These are phyloP conservation scores for Neurospora sp. DNA, from an alignment of 495 filamentous ascomycete species.

Conservation along the genomic window DNA sequence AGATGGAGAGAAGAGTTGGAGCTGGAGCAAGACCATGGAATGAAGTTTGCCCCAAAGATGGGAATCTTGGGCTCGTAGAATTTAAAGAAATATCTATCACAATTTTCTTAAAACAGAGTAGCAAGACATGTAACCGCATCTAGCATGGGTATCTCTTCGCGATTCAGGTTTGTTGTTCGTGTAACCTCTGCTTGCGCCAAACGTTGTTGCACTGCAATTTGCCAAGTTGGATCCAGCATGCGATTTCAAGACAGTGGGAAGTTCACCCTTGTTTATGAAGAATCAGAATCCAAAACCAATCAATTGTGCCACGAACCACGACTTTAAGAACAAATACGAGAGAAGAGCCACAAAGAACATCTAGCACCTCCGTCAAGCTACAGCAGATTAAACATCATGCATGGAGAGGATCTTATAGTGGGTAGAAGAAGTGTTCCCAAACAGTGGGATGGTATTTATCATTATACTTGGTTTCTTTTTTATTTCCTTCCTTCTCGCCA, in stretches of 20 bases:
- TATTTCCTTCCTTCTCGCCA: neutral
- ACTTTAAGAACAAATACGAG: neutral
- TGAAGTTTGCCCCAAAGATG: neutral
- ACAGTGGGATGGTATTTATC: neutral
- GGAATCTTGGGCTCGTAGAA: neutral
- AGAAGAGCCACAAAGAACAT: neutral
- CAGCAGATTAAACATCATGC: neutral
- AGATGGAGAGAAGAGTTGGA: neutral
- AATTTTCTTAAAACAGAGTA: neutral
- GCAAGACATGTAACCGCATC: neutral
- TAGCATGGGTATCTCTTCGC: neutral
- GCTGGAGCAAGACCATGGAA: neutral
- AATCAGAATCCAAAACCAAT: neutral
- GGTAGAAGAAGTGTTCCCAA: neutral
- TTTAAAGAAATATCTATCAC: neutral
- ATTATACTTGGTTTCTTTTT: neutral
- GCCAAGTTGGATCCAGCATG: neutral
- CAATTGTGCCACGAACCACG: neutral
- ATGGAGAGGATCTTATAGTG: neutral
- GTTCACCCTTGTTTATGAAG: neutral
- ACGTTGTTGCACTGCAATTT: neutral
- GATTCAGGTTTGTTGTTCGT: neutral
- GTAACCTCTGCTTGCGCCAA: neutral
- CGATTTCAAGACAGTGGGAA: neutral
- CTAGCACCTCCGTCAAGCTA: neutral